phyloP scores from a whole-genome alignment of 192 early-diverging fungal species.

The Linnemannia hyalina region DNA sequence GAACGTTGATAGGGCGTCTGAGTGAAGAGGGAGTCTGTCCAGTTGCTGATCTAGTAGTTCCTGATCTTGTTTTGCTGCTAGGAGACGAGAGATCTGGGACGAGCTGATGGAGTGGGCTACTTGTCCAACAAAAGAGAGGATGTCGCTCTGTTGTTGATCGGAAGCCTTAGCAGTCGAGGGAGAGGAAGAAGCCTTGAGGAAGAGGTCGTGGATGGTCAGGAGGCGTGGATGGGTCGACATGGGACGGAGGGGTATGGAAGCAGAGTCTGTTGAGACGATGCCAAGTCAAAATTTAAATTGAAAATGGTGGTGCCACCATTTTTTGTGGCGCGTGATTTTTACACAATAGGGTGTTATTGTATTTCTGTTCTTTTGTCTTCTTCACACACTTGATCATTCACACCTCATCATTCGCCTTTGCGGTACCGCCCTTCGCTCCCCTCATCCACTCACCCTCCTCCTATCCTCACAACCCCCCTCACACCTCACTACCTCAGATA shows the following conservation, averaged over 20 bases:
- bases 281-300: background rate
- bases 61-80: background rate
- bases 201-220: conserved; percentile 22
- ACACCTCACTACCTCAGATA: background rate
- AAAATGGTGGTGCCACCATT: background rate
- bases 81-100: background rate
- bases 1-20: background rate
- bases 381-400: background rate
- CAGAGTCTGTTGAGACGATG: background rate
- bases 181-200: conserved; percentile 12
- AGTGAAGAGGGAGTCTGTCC: conserved; percentile 15
- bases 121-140: conserved; percentile 17
- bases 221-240: background rate
- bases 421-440: background rate
- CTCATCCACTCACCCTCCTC: background rate
- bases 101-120: conserved; percentile 1
- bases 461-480: background rate
- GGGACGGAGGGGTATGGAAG: background rate
- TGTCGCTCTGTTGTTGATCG: background rate
- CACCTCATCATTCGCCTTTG: background rate
- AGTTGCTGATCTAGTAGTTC: background rate
- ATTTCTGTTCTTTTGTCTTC: background rate
- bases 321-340: background rate
- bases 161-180: background rate
- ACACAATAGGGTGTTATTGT: background rate